Evolutionary conservation across 495 filamentous ascomycete genomes (phyloP), one percentile per base, ranked within the genome.

Genomic region (Xylaria sp.): DNA sequence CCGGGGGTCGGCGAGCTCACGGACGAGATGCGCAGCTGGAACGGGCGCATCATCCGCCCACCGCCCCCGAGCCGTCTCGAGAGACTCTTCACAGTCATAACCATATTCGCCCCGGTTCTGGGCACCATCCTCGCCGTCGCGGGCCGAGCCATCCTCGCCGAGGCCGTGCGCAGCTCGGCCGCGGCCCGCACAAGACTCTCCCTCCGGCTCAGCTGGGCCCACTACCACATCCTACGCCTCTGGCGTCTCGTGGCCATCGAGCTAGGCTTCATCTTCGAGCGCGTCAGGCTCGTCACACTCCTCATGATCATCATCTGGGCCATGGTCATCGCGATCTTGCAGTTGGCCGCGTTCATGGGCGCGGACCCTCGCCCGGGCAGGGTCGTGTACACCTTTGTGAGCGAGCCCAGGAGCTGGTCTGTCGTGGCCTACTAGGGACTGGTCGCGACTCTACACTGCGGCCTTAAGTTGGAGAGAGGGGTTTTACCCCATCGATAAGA

Each of bases 391-490:
- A 0, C 11, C 2, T 43, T 31, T 3, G 29, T n/a, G 1, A 43
- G 33, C 0, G 37, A 48, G 15, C 48, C 0, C 7, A 15, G 19
- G 14, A 48, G 61, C 14, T 63, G 29, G 61, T 33, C 9, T 46
- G n/a, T 61, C 52, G 52, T n/a, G 52, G 12, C 52, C 52, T 55
- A 15, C 14, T 17, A 55, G 52, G 52, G 24, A 55, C 52, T 31
- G 14, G 52, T 17, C 52, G 52, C 52, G 52, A 31, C 24, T 17
- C 24, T 55, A 4, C 26, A 55, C 2, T 17, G 26, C 2, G 12
- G 12, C 24, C 26, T 55, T n/a, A n/a, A n/a, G n/a, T n/a, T n/a
- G n/a, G n/a, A n/a, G n/a, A n/a, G n/a, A n/a, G n/a, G n/a, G n/a
- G n/a, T n/a, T n/a, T n/a, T n/a, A n/a, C n/a, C n/a, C n/a, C n/a